Conservation (phyloP, 2,329 filamentous ascomycete species). For the Zopfia rhizophila region DNA sequence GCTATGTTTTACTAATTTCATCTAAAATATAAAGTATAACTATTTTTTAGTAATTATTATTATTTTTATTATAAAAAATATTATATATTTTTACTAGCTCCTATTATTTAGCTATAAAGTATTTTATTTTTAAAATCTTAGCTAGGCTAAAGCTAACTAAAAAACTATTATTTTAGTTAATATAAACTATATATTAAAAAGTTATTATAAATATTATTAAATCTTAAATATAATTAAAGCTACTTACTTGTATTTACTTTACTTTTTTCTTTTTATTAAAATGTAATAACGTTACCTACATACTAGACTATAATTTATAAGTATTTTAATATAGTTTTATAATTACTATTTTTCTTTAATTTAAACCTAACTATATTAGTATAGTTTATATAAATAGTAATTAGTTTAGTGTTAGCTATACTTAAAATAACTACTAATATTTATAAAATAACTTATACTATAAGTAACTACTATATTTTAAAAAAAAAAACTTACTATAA, state of each 20-base stretch:
- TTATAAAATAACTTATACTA: conserved; percentile 43
- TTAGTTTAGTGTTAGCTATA: conserved; percentile 41
- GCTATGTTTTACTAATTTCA: conserved; percentile 29
- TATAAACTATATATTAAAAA: too few relatives aligned
- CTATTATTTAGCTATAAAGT: conserved; percentile 43
- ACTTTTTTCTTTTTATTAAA: conserved; percentile 20
- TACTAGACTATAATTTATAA: conserved; percentile 26
- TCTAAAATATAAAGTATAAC: conserved; percentile 26
- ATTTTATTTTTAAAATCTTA: conserved; percentile 32
- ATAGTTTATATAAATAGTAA: conserved; percentile 48
- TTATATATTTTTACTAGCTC: conserved; percentile 45
- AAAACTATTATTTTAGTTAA: neutral
- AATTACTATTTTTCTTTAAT: conserved; percentile 32
- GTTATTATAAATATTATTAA: too few relatives aligned
- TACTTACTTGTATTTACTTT: conserved; percentile 27
- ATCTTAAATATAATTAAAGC: conserved; percentile 1
- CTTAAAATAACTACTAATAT: conserved; percentile 51
- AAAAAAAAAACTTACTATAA: conserved; percentile 32
- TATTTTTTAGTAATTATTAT: conserved; percentile 24
- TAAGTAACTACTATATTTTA: conserved; percentile 18
- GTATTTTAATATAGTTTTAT: conserved; percentile 29
- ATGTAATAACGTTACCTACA: conserved; percentile 17
- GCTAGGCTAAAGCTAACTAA: conserved; percentile 37
- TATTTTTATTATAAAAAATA: too few relatives aligned
- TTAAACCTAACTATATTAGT: conserved; percentile 48